Base-by-base conservation (phyloP, 1,284 basidiomycete species). In the Heterobasidion parviporum region DNA sequence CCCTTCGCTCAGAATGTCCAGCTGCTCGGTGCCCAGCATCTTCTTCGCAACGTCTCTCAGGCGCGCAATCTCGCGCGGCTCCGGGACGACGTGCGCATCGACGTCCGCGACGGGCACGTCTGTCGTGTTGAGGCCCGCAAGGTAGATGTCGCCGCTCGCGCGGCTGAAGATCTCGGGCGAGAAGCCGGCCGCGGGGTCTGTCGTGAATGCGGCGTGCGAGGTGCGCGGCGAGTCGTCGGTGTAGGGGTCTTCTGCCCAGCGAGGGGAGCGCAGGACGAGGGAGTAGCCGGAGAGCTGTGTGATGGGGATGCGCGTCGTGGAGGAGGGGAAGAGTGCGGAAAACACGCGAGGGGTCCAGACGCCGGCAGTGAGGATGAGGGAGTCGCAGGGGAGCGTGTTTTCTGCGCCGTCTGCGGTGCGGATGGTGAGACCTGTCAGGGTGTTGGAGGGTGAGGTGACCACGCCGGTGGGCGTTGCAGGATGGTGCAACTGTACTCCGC, bases 271-370 rank as follows among this genome's bases (percentile, higher is more conserved):
- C 51, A 69, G 56, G 54, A 65, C 63, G 53, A 69, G 51, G 16
- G 65, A 70, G 57, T 67, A 66, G 16, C 68, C 71, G 7, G 68
- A 69, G 58, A 68, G 65, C 44, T 65, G 63, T 20, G 62, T 63
- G 55, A 70, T 64, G 26, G 65, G 62, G 26, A 69, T 67, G n/a
- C 66, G 62, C 45, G 64, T 62, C 49, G 57, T 59, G 34, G 69
- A 66, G 53, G 67, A 60, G 2, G 79, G 75, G 58, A 84, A 74
- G 26, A 87, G 71, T 54, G 74, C 67, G 20, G 65, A 60, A 44
- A 80, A 72, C 8, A 85, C 72, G 48, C 67, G 65, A 0, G 83
- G 82, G 0, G 82, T 82, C 84, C 84, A 87, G 3, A 83, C 83
- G 1, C 83, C 83, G 2, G 81, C 79, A 6, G 80, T 72, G 55